Base-by-base conservation (phyloP, 805 yeast species). In the Ascoidea asiatica region DNA sequence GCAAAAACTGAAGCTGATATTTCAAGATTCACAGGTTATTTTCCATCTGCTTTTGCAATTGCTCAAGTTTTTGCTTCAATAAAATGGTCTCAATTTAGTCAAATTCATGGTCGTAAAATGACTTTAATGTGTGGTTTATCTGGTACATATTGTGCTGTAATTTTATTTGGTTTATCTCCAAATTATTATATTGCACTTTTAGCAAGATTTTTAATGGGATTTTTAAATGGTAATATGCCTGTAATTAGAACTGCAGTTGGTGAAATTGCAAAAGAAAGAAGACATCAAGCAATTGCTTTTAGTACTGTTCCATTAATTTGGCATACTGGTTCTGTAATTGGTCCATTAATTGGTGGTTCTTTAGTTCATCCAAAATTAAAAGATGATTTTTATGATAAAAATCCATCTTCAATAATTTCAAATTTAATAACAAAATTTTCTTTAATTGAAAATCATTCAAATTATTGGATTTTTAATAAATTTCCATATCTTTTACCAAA, bases 161-260 rank as follows among this genome's bases (percentile, higher is more conserved):
- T 75, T 22, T 43, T 67, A 4, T 68, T 79, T 50, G 85, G 85
- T 1, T 73, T 77, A 49, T 60, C 79, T 13, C 61, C 57, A 18
- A 72, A 68, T 53, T 75, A 67, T 52, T 69, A 66, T 52, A 63
- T 66, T 59, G 83, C 83, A 0, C 50, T 79, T 2, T 52, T 62
- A 11, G 75, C 83, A 7, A 63, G 84, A 52, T 62, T 70, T 19
- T 49, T 69, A 39, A 69, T 73, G 61, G 86, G 86, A 0, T 58
- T 71, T 2, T 58, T 78, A 38, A 79, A 78, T 53, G 86, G 84
- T 5, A 79, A 79, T 54, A 73, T 77, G 7, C 77, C 79, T 1
- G 82, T 79, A n/a, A 54, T 79, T 23, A 61, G 85, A 55, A 79
- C 85, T 0, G 59, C 69, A 42, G 64, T 79, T 40, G 85, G 84